Conservation (phyloP, 2,329 filamentous ascomycete genomes). For the Arthroderma uncinatum region DNA sequence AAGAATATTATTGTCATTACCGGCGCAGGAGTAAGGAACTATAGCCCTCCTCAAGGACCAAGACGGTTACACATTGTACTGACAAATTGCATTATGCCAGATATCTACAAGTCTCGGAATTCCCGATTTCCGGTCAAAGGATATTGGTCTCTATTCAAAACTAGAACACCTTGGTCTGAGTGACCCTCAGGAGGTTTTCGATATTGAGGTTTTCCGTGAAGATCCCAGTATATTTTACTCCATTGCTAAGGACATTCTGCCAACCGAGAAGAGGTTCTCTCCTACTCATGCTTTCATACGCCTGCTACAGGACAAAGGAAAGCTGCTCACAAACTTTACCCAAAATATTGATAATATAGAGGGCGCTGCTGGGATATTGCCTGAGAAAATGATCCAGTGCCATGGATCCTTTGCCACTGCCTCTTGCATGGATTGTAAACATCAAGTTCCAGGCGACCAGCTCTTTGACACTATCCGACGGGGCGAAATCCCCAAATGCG, state of each 20-base stretch:
- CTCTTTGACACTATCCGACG: constrained; percentile 72
- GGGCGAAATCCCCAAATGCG: constrained; percentile 66
- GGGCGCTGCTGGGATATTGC: constrained; percentile 66
- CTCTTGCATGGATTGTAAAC: constrained; percentile 70
- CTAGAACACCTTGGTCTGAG: constrained; percentile 63
- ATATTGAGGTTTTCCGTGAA: constrained; percentile 73
- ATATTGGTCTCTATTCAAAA: constrained; percentile 81
- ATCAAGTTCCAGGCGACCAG: constrained; percentile 59
- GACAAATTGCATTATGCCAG: constrained; percentile 18
- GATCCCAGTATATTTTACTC: constrained; percentile 86
- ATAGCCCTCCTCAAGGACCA: background rate
- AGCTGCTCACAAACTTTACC: constrained; percentile 92
- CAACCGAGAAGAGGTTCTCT: constrained; percentile 66
- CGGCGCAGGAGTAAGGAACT: constrained; percentile 57
- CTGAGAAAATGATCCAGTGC: constrained; percentile 82
- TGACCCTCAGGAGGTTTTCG: constrained; percentile 92
- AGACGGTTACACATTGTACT: too few relatives aligned
- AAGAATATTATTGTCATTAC: constrained; percentile 88
- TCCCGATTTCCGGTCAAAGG: constrained; percentile 90
- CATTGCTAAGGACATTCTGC: constrained; percentile 81
- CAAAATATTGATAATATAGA: constrained; percentile 99
- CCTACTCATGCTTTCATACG: constrained; percentile 92
- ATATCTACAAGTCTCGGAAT: constrained; percentile 96
- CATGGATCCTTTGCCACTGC: constrained; percentile 94
- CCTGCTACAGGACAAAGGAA: constrained; percentile 73